These are phyloP conservation scores for Cercospora sp. DNA, from an alignment of 2,329 filamentous ascomycete genomes.

Conservation along the genomic window DNA sequence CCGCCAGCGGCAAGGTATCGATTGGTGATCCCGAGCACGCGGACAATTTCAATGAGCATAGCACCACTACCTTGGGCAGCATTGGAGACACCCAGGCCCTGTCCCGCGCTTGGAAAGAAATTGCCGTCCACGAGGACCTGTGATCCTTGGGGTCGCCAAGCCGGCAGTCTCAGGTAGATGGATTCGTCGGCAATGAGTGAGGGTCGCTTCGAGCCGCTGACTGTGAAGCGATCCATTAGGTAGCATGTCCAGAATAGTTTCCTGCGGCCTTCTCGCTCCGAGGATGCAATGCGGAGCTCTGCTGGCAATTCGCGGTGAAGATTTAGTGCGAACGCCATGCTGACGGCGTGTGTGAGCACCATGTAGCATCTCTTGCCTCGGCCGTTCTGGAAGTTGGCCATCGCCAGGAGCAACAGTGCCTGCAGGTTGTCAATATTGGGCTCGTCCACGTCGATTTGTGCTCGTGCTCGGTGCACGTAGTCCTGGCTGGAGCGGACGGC, in stretches of 20 bases:
- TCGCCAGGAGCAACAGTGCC: slow-evolving; percentile 70
- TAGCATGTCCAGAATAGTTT: slow-evolving; percentile 90
- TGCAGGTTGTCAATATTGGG: slow-evolving; percentile 78
- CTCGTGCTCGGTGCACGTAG: slow-evolving; percentile 68
- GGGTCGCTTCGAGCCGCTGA: slow-evolving; percentile 77
- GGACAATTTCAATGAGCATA: slow-evolving; percentile 80
- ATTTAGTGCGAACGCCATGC: slow-evolving; percentile 80
- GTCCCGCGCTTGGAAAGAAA: slow-evolving; percentile 72
- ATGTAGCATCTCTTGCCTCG: slow-evolving; percentile 85
- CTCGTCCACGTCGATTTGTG: slow-evolving; percentile 74
- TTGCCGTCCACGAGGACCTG: slow-evolving; percentile 70
- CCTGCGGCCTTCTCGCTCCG: slow-evolving; percentile 73
- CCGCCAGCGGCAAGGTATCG: slow-evolving; percentile 81
- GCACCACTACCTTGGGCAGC: slow-evolving; percentile 73
- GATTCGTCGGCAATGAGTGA: slow-evolving; percentile 77
- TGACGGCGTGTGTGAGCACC: slow-evolving; percentile 75
- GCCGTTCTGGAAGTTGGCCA: slow-evolving; percentile 73
- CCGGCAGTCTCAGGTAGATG: slow-evolving; percentile 72
- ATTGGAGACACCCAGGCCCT: slow-evolving; percentile 49
- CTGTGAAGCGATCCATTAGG: slow-evolving; percentile 78
- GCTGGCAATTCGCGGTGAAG: slow-evolving; percentile 73
- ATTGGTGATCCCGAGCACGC: slow-evolving; percentile 80
- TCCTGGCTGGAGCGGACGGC: slow-evolving; percentile 70
- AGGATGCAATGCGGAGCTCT: slow-evolving; percentile 60
- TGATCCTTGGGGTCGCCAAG: slow-evolving; percentile 65